These are phyloP conservation scores for Zhuliangozyma parablackwelliae DNA, from an alignment of 1,139 yeast species.

Conservation along the genomic window DNA sequence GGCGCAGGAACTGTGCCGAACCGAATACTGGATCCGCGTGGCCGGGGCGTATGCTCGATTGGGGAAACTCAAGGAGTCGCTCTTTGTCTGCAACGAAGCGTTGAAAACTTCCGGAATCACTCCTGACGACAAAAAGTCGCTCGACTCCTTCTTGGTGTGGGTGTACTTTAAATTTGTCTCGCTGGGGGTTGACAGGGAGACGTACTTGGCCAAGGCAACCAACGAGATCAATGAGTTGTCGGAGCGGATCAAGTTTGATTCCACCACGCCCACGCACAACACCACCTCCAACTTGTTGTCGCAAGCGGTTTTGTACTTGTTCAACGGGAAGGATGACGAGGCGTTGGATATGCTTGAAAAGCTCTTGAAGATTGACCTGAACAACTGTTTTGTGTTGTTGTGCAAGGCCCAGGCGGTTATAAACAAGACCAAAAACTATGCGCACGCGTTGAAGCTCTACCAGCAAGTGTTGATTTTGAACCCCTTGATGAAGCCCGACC, in stretches of 20 bases:
- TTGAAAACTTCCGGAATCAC: constrained; percentile 19
- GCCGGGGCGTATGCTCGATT: constrained; percentile 76
- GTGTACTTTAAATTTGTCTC: constrained; percentile 45
- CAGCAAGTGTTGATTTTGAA: constrained; percentile 77
- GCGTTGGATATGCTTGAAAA: constrained; percentile 62
- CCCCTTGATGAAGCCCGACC: constrained; percentile 82
- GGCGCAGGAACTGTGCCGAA: constrained; percentile 72
- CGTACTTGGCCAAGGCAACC: constrained; percentile 20
- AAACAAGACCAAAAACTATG: constrained; percentile 62
- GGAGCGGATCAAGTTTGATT: constrained; percentile 13
- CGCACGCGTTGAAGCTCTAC: constrained; percentile 71
- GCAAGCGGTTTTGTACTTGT: constrained; percentile 49
- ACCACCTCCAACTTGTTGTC: constrained; percentile 50
- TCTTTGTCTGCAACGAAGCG: constrained; percentile 61
- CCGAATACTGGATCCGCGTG: constrained; percentile 78
- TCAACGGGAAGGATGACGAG: constrained; percentile 53
- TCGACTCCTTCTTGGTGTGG: constrained; percentile 73
- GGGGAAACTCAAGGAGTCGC: constrained; percentile 57
- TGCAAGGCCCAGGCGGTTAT: constrained; percentile 83
- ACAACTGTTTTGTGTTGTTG: constrained; percentile 71
- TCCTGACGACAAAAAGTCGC: constrained; percentile 40
- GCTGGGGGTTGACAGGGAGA: constrained; percentile 22
- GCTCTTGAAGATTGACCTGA: constrained; percentile 44
- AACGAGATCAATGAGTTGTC: constrained; percentile 16
- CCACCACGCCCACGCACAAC: constrained; percentile 11